Evolutionary conservation across 371 early-diverging fungal genomes (phyloP).

Genomic region (Apophysomyces sp.): DNA sequence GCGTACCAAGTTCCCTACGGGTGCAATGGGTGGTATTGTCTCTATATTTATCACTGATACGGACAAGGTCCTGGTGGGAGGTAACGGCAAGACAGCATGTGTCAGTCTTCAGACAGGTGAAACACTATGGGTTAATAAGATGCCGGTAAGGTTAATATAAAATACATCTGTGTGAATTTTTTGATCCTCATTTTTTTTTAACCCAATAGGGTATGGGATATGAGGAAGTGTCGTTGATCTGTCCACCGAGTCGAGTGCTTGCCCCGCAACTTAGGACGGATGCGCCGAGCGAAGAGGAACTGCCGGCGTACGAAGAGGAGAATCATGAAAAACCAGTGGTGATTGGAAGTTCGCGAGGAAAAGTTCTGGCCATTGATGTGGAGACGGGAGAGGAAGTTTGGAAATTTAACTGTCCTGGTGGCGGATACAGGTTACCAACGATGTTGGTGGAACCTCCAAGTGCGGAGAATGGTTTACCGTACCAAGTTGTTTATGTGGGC

Average conservation of each 20-base stretch:
- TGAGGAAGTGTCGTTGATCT: slow-evolving; percentile 22
- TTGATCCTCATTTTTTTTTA: neutral
- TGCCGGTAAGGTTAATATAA: slow-evolving; percentile 36
- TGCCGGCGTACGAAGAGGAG: slow-evolving; percentile 9
- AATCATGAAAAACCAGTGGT: slow-evolving; percentile 15
- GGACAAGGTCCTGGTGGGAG: slow-evolving; percentile 20
- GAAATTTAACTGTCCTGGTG: slow-evolving; percentile 33
- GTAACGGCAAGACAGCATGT: slow-evolving; percentile 19
- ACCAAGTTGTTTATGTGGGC: slow-evolving; percentile 23
- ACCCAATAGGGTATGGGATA: slow-evolving; percentile 17
- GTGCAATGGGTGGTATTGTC: slow-evolving; percentile 16
- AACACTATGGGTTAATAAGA: slow-evolving; percentile 29
- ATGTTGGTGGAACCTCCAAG: slow-evolving; percentile 25
- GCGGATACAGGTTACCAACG: slow-evolving; percentile 22
- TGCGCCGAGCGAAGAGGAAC: neutral
- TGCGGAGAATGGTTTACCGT: neutral
- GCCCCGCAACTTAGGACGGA: slow-evolving; percentile 2
- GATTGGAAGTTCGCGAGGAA: slow-evolving; percentile 24
- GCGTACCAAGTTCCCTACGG: slow-evolving; percentile 20
- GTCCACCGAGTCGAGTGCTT: slow-evolving; percentile 13
- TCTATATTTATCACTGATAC: slow-evolving; percentile 33
- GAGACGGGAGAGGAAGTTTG: slow-evolving; percentile 26
- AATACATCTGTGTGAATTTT: neutral
- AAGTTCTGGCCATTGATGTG: slow-evolving; percentile 27
- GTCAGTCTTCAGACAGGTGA: slow-evolving; percentile 22